phyloP scores from a whole-genome alignment of 768 basidiomycete genomes.

The Peribolospora baueri region DNA sequence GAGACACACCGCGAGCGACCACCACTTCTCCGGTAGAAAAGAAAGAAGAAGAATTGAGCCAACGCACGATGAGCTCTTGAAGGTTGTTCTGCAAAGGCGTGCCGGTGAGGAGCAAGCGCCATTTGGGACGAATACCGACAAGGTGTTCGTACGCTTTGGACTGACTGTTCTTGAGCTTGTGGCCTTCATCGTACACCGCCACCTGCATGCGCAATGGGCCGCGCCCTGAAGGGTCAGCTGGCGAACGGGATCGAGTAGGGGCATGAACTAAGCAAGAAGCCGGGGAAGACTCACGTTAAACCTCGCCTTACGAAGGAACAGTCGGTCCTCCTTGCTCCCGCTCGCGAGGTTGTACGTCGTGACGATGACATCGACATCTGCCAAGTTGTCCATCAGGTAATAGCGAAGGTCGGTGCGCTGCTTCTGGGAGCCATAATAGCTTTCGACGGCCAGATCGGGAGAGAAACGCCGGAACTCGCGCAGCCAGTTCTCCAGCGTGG shows the following conservation, averaged over 20 bases:
- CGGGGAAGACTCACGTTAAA: conserved; percentile 50
- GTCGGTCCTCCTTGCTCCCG: conserved; percentile 62
- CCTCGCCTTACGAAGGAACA: conserved; percentile 58
- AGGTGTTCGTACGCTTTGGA: conserved; percentile 86
- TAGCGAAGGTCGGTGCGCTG: conserved; percentile 52
- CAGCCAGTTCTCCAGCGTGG: conserved; percentile 95
- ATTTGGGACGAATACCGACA: conserved; percentile 57
- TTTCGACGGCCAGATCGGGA: conserved; percentile 57
- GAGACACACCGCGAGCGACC: background rate
- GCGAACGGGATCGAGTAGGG: background rate
- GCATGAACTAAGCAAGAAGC: background rate
- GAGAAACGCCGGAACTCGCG: conserved; percentile 83
- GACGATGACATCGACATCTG: conserved; percentile 69
- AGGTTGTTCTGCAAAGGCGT: conserved; percentile 55
- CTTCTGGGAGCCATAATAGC: conserved; percentile 81
- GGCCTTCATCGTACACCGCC: conserved; percentile 90
- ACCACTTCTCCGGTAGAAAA: background rate
- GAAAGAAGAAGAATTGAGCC: background rate
- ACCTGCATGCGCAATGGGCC: conserved; percentile 27
- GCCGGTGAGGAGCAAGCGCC: conserved; percentile 80
- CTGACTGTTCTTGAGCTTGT: conserved; percentile 88
- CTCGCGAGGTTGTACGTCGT: conserved; percentile 91
- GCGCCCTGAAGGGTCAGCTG: background rate
- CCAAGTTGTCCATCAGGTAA: conserved; percentile 34
- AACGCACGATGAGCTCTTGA: conserved; percentile 25